Conservation (phyloP, 2,329 filamentous ascomycete species). For the Boeremia lycopersici region DNA sequence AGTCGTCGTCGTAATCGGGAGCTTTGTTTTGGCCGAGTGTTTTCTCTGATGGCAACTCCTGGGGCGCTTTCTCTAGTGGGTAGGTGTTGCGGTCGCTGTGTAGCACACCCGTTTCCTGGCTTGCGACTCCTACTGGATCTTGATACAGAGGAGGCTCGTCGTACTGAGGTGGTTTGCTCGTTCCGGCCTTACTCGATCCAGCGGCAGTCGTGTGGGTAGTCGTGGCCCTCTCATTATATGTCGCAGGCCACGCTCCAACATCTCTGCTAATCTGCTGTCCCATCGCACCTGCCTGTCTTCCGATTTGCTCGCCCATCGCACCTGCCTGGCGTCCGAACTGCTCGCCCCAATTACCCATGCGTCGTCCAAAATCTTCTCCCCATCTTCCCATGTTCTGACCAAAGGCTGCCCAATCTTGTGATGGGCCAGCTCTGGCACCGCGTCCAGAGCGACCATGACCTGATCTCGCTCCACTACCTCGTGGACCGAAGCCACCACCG, state of each 20-base stretch:
- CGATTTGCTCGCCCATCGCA: conserved; percentile 37
- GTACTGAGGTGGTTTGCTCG: conserved; percentile 9
- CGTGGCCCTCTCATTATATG: conserved; percentile 4
- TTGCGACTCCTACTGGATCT: background rate
- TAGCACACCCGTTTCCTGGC: conserved; percentile 30
- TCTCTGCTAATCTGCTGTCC: conserved; percentile 27
- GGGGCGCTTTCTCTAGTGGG: conserved; percentile 1
- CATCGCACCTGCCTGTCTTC: conserved; percentile 29
- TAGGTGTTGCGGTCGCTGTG: conserved; percentile 11
- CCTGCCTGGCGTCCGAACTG: conserved; percentile 27
- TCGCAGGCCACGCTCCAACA: conserved; percentile 5
- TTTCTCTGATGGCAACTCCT: background rate
- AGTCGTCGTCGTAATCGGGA: conserved; percentile 16
- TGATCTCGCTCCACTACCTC: background rate
- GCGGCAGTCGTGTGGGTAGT: background rate
- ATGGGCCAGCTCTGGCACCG: conserved; percentile 7
- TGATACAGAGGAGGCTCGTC: conserved; percentile 26
- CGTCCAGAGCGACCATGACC: conserved; percentile 1
- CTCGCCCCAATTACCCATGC: conserved; percentile 2
- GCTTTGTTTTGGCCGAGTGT: background rate
- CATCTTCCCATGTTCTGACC: conserved; percentile 31
- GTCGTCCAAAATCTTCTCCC: conserved; percentile 37
- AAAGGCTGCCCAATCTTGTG: conserved; percentile 21
- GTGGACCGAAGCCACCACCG: background rate
- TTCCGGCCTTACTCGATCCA: conserved; percentile 8